Percentiles rank a stretch among this genome's conserved stretches.
These are phyloP conservation scores for Zarea fungicola DNA, from an alignment of 2,329 filamentous ascomycete genomes.

Conservation along the genomic window DNA sequence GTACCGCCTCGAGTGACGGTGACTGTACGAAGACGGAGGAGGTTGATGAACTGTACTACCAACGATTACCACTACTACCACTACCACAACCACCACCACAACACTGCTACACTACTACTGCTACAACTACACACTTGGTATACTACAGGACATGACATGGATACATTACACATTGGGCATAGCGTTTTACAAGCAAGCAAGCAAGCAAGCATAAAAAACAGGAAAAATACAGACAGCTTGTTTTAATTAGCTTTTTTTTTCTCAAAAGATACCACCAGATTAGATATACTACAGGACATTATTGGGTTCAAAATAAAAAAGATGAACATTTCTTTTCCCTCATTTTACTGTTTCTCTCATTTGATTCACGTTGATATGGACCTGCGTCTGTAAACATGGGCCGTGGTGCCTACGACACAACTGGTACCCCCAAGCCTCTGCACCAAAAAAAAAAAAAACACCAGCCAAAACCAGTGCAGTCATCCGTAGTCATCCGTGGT, in stretches of 20 bases:
- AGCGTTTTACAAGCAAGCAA: too few relatives aligned
- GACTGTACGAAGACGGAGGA: not conserved
- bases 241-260: not conserved
- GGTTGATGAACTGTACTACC: not conserved
- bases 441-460: too few relatives aligned
- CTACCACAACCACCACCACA: too few relatives aligned
- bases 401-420: constrained; percentile 5
- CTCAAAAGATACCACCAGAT: too few relatives aligned
- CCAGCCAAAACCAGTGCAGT: too few relatives aligned
- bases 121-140: not conserved
- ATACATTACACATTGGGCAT: too few relatives aligned
- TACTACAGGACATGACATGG: not conserved
- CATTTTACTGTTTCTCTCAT: too few relatives aligned
- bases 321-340: not conserved
- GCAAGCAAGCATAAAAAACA: not conserved
- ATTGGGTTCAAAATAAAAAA: not conserved
- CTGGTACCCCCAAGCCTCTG: not conserved
- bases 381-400: not conserved
- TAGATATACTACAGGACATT: not conserved
- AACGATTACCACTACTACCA: not conserved
- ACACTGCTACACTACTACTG: too few relatives aligned
- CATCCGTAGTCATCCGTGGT: not conserved
- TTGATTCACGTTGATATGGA: too few relatives aligned
- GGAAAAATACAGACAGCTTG: too few relatives aligned
- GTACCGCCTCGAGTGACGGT: constrained; percentile 37